Evolutionary conservation across 2,329 filamentous ascomycete genomes (phyloP), one percentile per base, ranked within the genome.

Genomic region (Aspergillus ochraceoroseus): DNA sequence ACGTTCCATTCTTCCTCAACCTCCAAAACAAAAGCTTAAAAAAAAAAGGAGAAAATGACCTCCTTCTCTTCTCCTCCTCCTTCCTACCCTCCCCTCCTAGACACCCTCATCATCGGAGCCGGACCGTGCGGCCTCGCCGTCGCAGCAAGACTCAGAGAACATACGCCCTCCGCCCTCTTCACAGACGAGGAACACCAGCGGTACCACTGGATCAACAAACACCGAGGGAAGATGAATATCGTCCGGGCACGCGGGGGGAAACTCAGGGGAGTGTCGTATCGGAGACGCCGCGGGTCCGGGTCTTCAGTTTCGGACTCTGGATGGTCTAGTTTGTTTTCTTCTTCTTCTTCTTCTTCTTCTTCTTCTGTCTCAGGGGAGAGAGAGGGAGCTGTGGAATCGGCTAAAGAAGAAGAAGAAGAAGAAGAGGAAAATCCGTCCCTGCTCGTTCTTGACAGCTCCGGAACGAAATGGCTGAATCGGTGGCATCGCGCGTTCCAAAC

Each of bases 171-270:
- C 0, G 84, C 85, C 1, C 77, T 88, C 37, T 90, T 90, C 64
- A 89, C 85, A 0, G 85, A 90, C 56, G 83, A 86, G 51, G 86
- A 90, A 56, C 85, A 90, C 55, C 79, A 82, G 28, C 74, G 85
- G n/a, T 90, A 85, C 58, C 79, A 85, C 61, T 88, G 84, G 82
- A 81, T 87, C 41, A 74, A 73, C 42, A 82, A 80, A 41, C 76
- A 86, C 55, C 73, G 74, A 18, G 72, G 72, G 18, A 75, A 76
- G 19, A 76, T 80, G 61, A 71, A 46, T 5, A 68, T 82, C 1
- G 53, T 64, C 2, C 55, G 58, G 41, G 55, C 55, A 1, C 54
- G 53, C 2, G 46, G 49, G 11, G 43, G 47, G 25, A 62, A 60
- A 50, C 53, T 5, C 55, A 59, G 2, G 49, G 32, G 51, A 3